Percentiles rank a stretch among this genome's conserved stretches.
phyloP scores from a whole-genome alignment of 352 stramenopile species.

The Pythium myriotylum region DNA sequence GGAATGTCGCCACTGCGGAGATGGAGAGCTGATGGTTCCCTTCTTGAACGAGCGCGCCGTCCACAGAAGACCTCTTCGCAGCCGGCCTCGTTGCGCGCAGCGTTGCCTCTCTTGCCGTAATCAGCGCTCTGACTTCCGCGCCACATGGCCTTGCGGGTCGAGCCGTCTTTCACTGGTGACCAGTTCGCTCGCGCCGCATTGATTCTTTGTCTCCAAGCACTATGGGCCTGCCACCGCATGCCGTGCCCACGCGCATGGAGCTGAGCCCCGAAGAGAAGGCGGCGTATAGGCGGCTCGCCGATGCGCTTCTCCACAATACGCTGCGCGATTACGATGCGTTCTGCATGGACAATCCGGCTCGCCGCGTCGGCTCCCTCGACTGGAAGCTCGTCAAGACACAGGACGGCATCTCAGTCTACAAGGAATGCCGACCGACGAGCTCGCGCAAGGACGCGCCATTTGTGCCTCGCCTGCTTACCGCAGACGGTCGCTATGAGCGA shows the following conservation, averaged over 20 bases:
- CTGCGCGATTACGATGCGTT: conserved; percentile 26
- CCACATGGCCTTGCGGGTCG: background rate
- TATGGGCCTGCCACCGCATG: conserved; percentile 8
- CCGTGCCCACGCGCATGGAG: conserved; percentile 3
- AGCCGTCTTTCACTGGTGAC: background rate
- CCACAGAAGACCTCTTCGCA: no score
- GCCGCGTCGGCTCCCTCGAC: conserved; percentile 10
- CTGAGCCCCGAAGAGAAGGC: conserved; percentile 7
- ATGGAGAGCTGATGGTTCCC: background rate
- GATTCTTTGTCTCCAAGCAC: background rate
- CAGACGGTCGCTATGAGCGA: conserved; percentile 18
- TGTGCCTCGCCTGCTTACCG: conserved; percentile 15
- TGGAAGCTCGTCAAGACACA: conserved; percentile 25
- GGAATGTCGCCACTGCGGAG: background rate
- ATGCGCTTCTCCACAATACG: conserved; percentile 14
- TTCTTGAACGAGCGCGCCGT: no score
- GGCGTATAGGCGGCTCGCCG: conserved; percentile 16
- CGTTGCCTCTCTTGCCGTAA: background rate
- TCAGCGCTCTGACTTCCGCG: background rate
- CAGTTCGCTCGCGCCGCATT: background rate
- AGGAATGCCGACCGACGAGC: conserved; percentile 8
- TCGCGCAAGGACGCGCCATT: conserved; percentile 17
- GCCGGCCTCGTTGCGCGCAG: background rate
- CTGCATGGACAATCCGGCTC: conserved; percentile 14
- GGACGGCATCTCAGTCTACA: conserved; percentile 25